phyloP scores from a whole-genome alignment of 768 basidiomycete genomes.

The Lentinus tigrinus region DNA sequence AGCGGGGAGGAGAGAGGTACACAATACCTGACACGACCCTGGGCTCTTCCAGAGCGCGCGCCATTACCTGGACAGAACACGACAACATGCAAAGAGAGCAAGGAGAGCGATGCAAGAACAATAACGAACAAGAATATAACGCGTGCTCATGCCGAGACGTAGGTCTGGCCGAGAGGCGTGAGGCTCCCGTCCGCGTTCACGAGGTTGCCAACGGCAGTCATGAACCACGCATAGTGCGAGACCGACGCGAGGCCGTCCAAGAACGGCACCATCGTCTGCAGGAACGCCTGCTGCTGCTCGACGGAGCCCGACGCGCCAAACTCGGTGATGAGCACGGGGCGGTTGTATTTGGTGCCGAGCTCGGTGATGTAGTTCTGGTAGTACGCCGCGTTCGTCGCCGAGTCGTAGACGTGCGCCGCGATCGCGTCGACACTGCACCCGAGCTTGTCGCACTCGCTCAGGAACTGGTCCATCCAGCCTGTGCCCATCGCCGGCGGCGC shows the following conservation, averaged over 20 bases:
- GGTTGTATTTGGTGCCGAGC: slow-evolving; percentile 27
- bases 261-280: slow-evolving; percentile 28
- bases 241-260: slow-evolving; percentile 26
- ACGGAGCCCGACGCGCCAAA: slow-evolving; percentile 28
- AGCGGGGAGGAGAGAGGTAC: neutral
- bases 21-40: neutral
- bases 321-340: slow-evolving; percentile 32
- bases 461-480: slow-evolving; percentile 31
- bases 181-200: slow-evolving; percentile 25
- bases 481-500: slow-evolving; percentile 28
- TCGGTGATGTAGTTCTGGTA: slow-evolving; percentile 31
- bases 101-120: neutral
- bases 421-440: slow-evolving; percentile 29
- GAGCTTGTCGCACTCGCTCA: slow-evolving; percentile 25
- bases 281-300: slow-evolving; percentile 26
- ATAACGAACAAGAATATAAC: neutral
- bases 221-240: slow-evolving; percentile 29
- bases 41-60: neutral
- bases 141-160: slow-evolving; percentile 20
- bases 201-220: slow-evolving; percentile 24
- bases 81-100: neutral
- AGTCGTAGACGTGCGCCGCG: slow-evolving; percentile 32
- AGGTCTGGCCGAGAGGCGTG: slow-evolving; percentile 24
- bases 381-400: slow-evolving; percentile 29
- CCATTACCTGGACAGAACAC: neutral